phyloP scores from a whole-genome alignment of 2,329 filamentous ascomycete genomes.

The Sclerotinia nivalis region DNA sequence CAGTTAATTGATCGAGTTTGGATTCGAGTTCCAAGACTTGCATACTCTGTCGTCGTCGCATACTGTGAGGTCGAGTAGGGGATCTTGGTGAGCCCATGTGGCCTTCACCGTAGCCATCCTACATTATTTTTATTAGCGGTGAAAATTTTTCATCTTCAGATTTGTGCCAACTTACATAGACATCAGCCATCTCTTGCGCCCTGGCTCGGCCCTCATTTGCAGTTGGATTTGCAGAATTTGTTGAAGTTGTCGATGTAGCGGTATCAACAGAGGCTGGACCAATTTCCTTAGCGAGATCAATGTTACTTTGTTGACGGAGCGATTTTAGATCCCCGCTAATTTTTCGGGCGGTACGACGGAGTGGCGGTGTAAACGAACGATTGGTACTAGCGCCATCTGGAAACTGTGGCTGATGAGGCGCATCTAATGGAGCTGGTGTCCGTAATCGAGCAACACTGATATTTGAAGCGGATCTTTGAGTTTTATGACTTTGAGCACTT shows the following conservation, averaged over 20 bases:
- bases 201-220: constrained; percentile 86
- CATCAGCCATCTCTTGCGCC: constrained; percentile 83
- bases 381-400: constrained; percentile 63
- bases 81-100: constrained; percentile 84
- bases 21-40: constrained; percentile 91
- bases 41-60: constrained; percentile 97
- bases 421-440: constrained; percentile 35
- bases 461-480: constrained; percentile 36
- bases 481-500: constrained; percentile 34
- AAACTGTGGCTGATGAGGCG: constrained; percentile 48
- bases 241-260: constrained; percentile 36
- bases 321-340: constrained; percentile 76
- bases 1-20: constrained; percentile 77
- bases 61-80: constrained; percentile 89
- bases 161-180: constrained; percentile 71
- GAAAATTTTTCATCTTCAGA: constrained; percentile 27
- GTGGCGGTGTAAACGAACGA: constrained; percentile 62
- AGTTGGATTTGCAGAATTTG: constrained; percentile 69
- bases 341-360: constrained; percentile 67
- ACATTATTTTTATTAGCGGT: constrained; percentile 29
- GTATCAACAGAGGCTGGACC: constrained; percentile 48
- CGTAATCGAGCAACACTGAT: constrained; percentile 38
- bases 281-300: constrained; percentile 46
- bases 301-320: constrained; percentile 57
- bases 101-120: constrained; percentile 95